A percentile compares a stretch with the other conserved stretches of the same genome.
Conservation (phyloP, 306 rosid genomes). For the Cicer cuneatum region DNA sequence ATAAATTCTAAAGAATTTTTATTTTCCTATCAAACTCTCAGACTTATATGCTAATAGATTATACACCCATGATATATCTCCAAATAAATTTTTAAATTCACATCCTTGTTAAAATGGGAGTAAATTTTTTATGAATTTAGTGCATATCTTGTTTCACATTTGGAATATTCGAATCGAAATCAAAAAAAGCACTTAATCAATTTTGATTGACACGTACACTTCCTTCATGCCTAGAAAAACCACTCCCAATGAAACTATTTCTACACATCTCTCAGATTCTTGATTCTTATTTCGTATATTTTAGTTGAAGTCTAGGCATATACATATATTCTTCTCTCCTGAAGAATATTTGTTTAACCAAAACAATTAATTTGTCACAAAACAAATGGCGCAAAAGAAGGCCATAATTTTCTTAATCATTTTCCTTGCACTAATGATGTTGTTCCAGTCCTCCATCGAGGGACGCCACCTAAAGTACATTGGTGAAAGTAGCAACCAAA, state of each 20-base stretch:
- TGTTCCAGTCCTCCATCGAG: neutral
- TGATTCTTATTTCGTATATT: neutral
- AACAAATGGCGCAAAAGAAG: neutral
- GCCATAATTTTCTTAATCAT: neutral
- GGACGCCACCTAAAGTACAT: neutral
- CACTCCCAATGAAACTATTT: neutral
- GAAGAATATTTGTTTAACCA: neutral
- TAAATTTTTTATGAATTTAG: no score
- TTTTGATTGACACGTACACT: neutral
- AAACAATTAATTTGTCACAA: neutral
- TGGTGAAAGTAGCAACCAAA: neutral
- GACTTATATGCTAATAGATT: no score
- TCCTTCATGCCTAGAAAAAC: neutral
- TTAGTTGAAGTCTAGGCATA: neutral
- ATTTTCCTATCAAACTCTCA: no score
- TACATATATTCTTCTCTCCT: neutral
- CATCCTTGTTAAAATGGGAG: no score
- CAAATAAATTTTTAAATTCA: no score
- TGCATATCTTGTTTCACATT: no score
- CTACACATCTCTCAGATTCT: neutral
- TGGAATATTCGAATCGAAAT: no score
- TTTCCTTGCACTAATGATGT: neutral
- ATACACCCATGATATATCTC: no score
- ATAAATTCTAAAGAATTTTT: no score
- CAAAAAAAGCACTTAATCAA: neutral